Percentiles rank a stretch among this genome's conserved stretches.
Evolutionary conservation across 805 yeast genomes (phyloP).

Genomic region (Candida arabinofermentans): DNA sequence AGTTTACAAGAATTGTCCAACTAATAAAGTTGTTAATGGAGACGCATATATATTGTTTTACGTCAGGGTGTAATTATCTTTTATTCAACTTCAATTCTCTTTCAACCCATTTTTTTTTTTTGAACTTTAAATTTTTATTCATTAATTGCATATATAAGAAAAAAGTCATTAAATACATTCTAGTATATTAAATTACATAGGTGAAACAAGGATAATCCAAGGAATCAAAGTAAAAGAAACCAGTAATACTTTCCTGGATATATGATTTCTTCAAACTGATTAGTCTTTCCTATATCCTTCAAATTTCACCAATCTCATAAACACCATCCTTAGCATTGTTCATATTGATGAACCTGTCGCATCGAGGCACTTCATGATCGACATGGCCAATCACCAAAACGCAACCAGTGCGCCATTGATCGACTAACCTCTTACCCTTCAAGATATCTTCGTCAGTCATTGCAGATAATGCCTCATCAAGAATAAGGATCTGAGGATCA

Average conservation of each 20-base stretch:
- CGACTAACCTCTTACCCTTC: conserved; percentile 49
- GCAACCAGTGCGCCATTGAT: conserved; percentile 58
- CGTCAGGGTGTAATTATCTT: conserved; percentile 35
- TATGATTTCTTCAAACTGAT: too few relatives aligned
- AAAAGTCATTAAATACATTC: not conserved
- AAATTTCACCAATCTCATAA: conserved; percentile 27
- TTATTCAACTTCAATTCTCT: not conserved
- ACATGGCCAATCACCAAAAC: conserved; percentile 81
- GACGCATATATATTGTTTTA: conserved; percentile 86
- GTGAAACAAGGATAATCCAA: too few relatives aligned
- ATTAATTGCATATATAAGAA: not conserved
- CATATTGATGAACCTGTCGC: conserved; percentile 48
- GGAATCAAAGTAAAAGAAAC: too few relatives aligned
- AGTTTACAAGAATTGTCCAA: conserved; percentile 49
- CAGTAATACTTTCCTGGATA: too few relatives aligned
- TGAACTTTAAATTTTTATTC: not conserved
- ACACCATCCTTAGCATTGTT: conserved; percentile 29
- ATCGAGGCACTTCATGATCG: conserved; percentile 70
- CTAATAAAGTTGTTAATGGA: conserved; percentile 54
- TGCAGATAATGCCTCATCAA: conserved; percentile 92
- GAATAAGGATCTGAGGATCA: conserved; percentile 69
- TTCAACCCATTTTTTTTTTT: not conserved
- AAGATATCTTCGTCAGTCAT: conserved; percentile 66
- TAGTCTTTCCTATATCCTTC: too few relatives aligned
- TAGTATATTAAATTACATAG: not conserved